Evolutionary conservation across 208 protist genomes (phyloP).

Genomic region (Phytomonas sp.): DNA sequence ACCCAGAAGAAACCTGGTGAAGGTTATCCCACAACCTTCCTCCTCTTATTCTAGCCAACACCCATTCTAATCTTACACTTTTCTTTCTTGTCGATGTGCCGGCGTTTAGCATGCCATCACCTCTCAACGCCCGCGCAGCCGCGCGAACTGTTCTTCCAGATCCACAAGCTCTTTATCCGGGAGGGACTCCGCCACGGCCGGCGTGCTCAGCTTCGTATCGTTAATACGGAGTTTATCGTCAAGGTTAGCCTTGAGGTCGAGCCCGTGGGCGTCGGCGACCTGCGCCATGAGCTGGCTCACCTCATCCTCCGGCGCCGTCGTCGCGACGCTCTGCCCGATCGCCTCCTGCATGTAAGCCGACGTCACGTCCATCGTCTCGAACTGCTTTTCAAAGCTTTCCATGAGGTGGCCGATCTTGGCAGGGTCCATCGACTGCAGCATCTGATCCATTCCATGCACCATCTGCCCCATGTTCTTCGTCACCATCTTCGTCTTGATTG

Average conservation of each 20-base stretch:
- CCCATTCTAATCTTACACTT: not conserved
- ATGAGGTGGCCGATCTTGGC: conserved; percentile 88
- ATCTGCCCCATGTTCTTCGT: conserved; percentile 93
- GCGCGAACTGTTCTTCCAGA: conserved; percentile 60
- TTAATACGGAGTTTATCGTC: conserved; percentile 51
- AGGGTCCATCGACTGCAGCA: conserved; percentile 91
- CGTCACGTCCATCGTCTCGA: conserved; percentile 95
- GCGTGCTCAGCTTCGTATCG: conserved; percentile 12
- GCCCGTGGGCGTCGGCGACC: conserved; percentile 92
- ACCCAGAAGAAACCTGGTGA: not conserved
- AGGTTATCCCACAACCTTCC: not conserved
- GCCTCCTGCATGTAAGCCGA: conserved; percentile 90
- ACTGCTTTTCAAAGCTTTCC: conserved; percentile 97
- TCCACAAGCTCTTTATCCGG: conserved; percentile 30
- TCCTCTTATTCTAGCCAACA: not conserved
- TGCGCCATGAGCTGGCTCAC: conserved; percentile 91
- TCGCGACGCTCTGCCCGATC: conserved; percentile 87
- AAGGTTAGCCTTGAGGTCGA: conserved; percentile 79
- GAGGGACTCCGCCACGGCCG: conserved; percentile 12
- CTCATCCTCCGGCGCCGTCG: conserved; percentile 87
- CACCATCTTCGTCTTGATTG: conserved; percentile 92
- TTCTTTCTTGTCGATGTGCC: not conserved
- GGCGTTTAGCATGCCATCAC: not conserved
- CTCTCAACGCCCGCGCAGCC: conserved; percentile 45
- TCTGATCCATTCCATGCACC: conserved; percentile 93